A percentile compares a stretch with the other conserved stretches of the same genome.
Conservation (phyloP, 139 green algal species). For the Coccomyxa sp. region DNA sequence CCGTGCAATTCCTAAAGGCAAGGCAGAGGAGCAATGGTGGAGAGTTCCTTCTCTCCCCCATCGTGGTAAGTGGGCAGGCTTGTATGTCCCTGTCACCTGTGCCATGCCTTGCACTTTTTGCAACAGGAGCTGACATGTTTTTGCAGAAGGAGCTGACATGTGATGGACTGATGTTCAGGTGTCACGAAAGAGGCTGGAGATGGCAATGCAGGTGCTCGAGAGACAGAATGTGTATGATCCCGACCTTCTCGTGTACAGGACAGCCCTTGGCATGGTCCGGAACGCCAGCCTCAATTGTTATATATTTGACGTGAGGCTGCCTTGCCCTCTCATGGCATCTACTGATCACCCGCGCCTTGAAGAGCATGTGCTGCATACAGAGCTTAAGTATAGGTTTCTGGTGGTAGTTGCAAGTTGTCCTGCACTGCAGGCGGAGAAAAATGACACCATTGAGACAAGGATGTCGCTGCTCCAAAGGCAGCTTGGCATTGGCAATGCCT, state of each 20-base stretch:
- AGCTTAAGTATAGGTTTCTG: too few relatives aligned
- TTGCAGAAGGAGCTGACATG: too few relatives aligned
- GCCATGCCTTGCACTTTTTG: too few relatives aligned
- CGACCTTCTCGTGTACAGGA: conserved; percentile 12
- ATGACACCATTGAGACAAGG: conserved; percentile 16
- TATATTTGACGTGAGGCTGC: conserved; percentile 2
- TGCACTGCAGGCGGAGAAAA: conserved; percentile 9
- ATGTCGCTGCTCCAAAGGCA: conserved; percentile 8
- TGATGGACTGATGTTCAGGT: too few relatives aligned
- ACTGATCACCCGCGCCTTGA: background rate
- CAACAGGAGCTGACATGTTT: too few relatives aligned
- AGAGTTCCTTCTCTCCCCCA: conserved; percentile 11
- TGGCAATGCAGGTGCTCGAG: conserved; percentile 4
- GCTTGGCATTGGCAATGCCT: conserved; percentile 13
- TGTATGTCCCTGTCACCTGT: background rate
- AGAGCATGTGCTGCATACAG: background rate
- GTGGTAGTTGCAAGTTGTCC: too few relatives aligned
- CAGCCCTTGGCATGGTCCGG: conserved; percentile 6
- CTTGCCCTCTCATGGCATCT: too few relatives aligned
- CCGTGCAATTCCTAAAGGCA: conserved; percentile 11
- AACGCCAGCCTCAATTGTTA: conserved; percentile 22
- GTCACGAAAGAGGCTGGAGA: conserved; percentile 6
- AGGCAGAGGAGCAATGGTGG: conserved; percentile 14
- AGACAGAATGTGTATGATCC: conserved; percentile 25
- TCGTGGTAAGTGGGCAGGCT: conserved; percentile 8